phyloP scores from a whole-genome alignment of 1,139 yeast species.

The Ashbya aceris region DNA sequence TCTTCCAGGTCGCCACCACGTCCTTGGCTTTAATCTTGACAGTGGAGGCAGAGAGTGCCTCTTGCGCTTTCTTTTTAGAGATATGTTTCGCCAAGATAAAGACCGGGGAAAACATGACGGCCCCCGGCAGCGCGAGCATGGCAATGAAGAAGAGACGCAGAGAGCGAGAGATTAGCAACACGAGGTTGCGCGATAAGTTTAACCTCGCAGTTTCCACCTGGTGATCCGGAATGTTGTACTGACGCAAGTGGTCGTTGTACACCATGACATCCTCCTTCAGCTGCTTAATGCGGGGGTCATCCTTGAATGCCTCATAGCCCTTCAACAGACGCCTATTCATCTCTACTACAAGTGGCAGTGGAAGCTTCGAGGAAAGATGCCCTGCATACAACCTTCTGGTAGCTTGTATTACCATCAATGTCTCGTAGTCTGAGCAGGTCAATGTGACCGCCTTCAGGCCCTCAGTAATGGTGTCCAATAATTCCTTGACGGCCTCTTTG shows the following conservation, averaged over 20 bases:
- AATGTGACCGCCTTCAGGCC: conserved; percentile 85
- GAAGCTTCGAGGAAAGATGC: conserved; percentile 55
- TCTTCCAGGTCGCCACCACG: conserved; percentile 94
- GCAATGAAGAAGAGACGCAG: conserved; percentile 46
- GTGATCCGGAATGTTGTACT: conserved; percentile 79
- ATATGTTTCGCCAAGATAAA: conserved; percentile 68
- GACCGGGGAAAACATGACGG: conserved; percentile 75
- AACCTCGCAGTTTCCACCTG: conserved; percentile 65
- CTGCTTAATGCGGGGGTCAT: conserved; percentile 58
- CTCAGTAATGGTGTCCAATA: conserved; percentile 61
- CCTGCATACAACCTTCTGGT: conserved; percentile 85
- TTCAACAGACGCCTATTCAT: conserved; percentile 76
- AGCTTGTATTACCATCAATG: conserved; percentile 86
- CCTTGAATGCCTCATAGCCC: conserved; percentile 67
- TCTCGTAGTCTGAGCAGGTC: conserved; percentile 85
- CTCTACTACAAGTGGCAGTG: conserved; percentile 77
- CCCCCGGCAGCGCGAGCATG: conserved; percentile 73
- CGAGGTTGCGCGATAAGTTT: conserved; percentile 37
- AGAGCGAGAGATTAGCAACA: conserved; percentile 45
- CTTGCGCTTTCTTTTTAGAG: conserved; percentile 60
- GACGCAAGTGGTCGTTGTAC: conserved; percentile 60
- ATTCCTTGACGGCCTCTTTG: conserved; percentile 61
- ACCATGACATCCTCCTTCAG: conserved; percentile 51
- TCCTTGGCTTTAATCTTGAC: conserved; percentile 89
- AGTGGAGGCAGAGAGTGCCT: conserved; percentile 79